Evolutionary conservation across 2,329 filamentous ascomycete species (phyloP).

Genomic region (Fusarium sp.): DNA sequence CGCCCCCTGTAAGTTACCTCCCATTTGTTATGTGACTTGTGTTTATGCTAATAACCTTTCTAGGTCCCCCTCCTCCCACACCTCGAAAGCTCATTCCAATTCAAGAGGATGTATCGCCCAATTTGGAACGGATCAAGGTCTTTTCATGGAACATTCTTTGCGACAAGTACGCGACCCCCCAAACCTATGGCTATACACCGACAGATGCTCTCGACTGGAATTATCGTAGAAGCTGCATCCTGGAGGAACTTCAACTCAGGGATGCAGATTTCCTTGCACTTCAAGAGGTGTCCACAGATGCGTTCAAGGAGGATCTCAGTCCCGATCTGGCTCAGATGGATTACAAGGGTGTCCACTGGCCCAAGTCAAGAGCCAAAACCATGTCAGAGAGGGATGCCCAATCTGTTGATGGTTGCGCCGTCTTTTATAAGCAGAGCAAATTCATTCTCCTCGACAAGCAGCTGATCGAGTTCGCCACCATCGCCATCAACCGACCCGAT

Average conservation of each 20-base stretch:
- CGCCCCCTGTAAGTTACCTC: slow-evolving; percentile 76
- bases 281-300: slow-evolving; percentile 93
- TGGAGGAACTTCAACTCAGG: slow-evolving; percentile 82
- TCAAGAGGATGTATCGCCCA: slow-evolving; percentile 70
- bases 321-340: slow-evolving; percentile 86
- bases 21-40: neutral
- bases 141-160: slow-evolving; percentile 97
- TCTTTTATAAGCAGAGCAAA: slow-evolving; percentile 96
- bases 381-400: slow-evolving; percentile 91
- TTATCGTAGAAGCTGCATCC: slow-evolving; percentile 82
- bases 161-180: slow-evolving; percentile 88
- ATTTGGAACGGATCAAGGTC: slow-evolving; percentile 80
- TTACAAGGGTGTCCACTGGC: slow-evolving; percentile 95
- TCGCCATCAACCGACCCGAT: slow-evolving; percentile 92
- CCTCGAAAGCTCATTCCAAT: slow-evolving; percentile 84
- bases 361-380: slow-evolving; percentile 88
- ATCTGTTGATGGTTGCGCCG: slow-evolving; percentile 94
- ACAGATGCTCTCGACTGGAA: slow-evolving; percentile 86
- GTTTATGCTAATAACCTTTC: slow-evolving; percentile 38
- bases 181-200: slow-evolving; percentile 91
- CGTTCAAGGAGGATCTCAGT: slow-evolving; percentile 90
- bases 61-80: slow-evolving; percentile 81
- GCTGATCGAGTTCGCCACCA: slow-evolving; percentile 89
- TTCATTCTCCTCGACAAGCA: slow-evolving; percentile 95
- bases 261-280: slow-evolving; percentile 92